Base-by-base conservation (phyloP, 2,329 filamentous ascomycete species). In the Setomelanomma holmii region DNA sequence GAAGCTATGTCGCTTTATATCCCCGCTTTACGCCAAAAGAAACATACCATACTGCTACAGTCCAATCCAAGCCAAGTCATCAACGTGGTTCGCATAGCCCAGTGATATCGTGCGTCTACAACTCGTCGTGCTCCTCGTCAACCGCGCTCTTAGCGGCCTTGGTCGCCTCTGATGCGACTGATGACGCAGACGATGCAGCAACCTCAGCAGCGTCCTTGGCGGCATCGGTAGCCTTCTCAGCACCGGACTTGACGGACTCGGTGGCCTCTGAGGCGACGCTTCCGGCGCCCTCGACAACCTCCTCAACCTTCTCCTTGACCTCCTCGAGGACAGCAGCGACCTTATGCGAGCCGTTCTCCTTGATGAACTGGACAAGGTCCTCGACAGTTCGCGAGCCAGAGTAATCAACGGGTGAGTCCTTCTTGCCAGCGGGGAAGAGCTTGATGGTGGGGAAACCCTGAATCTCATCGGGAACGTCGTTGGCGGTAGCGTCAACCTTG, bases 361-460 rank as follows among this genome's bases (percentile, higher is more conserved):
- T 88, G 77, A 99, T 85, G 82, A 99, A 99, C 69, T 88, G 84
- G 71, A 90, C 88, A 55, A 99, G 86, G 75, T 98, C 95, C 81
- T 96, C 91, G 50, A 97, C 81, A 49, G 91, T 95, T 71, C 95
- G 91, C 61, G 88, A 85, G 68, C 95, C 95, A 61, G 83, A 84
- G 86, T 97, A 99, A 67, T 91, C 91, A 59, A 97, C 78, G 53
- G 95, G 90, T 65, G 86, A 82, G 72, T 84, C 83, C 87, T 99
- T 99, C 78, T 84, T 84, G 71, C 92, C 93, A 68, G 95, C 95
- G 61, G 91, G 86, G 89, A 87, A 99, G 65, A 99, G 86, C 86
- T 98, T 98, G 86, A 99, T 97, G 76, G 95, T 99, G 51, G 95
- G 95, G 89, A 99, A 99, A 61, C 95, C 95, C 78, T 91, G 86